Base-by-base conservation (phyloP, 495 filamentous ascomycete species). In the Tuber indicum region DNA sequence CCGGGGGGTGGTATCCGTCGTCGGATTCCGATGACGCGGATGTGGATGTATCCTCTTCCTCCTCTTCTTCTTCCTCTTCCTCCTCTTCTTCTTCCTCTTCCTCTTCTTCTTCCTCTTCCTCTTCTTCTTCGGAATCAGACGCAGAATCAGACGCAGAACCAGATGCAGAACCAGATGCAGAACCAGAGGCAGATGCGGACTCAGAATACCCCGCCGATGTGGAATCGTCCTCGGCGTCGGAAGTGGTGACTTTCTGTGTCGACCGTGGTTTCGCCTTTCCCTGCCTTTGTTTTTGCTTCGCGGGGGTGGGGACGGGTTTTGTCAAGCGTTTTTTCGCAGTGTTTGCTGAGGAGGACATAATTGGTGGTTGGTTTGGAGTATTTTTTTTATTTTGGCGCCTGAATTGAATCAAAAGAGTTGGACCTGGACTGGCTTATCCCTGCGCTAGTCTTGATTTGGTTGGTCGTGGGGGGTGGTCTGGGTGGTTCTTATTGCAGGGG, bases 1-100 rank as follows among this genome's bases (percentile, higher is more conserved):
- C 70, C 1, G 78, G 78, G 3, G 78, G 78, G 12, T 42, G 7
- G 71, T 80, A 80, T 23, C 36, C 47, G 10, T 76, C 74, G 45
- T 44, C 70, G 49, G 36, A 47, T 69, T 42, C 41, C 5, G 39
- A 7, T 46, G 75, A 46, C 17, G 42, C 71, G 32, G 72, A 46
- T 17, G 42, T 62, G 32, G 72, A 70, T 14, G 76, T 8, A 2
- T 58, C 36, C 16, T 32, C 71, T 9, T 73, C 71, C 1, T 76
- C 42, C n/a, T 75, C 73, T 2, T 73, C 70, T 0, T 78, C 70
- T 2, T 41, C 39, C 39, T 41, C 39, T 1, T 41, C 39, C 39
- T 41, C 4, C 39, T 5, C 39, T 1, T 58, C 36, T 9, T 32
- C 71, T 4, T 73, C 71, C 1, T 76, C 42, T n/a, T 72, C 73